phyloP scores from a whole-genome alignment of 2,329 filamentous ascomycete species.

The Trematosphaeria pertusa region DNA sequence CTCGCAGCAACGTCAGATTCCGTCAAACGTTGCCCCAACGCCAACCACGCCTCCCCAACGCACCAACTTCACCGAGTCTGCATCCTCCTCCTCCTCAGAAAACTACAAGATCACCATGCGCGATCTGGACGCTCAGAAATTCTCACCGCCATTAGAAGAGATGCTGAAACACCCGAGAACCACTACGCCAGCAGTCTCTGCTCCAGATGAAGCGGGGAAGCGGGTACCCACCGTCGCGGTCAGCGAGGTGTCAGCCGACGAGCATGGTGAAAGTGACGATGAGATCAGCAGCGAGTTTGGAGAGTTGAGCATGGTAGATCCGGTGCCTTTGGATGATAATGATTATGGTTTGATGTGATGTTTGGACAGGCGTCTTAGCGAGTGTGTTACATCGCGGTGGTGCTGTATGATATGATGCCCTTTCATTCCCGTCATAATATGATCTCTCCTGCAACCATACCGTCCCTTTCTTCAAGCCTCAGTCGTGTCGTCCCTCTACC shows the following conservation, averaged over 20 bases:
- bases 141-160: constrained; percentile 22
- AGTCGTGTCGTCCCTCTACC: background rate
- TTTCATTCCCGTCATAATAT: background rate
- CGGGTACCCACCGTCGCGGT: constrained; percentile 14
- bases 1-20: constrained; percentile 13
- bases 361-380: background rate
- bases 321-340: constrained; percentile 31
- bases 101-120: constrained; percentile 22
- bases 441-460: background rate
- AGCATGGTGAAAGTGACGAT: constrained; percentile 17
- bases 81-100: constrained; percentile 14
- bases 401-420: background rate
- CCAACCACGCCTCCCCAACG: constrained; percentile 16
- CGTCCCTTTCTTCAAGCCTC: background rate
- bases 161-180: constrained; percentile 18
- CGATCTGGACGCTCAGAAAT: constrained; percentile 24
- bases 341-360: constrained; percentile 32
- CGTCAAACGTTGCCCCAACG: constrained; percentile 25
- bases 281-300: constrained; percentile 35
- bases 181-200: background rate
- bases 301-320: constrained; percentile 37
- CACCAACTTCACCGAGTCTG: constrained; percentile 4
- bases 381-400: too few relatives aligned
- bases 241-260: constrained; percentile 16
- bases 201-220: constrained; percentile 5